These are phyloP conservation scores for Geotrichum phurueaensis DNA, from an alignment of 1,139 yeast genomes.

Conservation along the genomic window DNA sequence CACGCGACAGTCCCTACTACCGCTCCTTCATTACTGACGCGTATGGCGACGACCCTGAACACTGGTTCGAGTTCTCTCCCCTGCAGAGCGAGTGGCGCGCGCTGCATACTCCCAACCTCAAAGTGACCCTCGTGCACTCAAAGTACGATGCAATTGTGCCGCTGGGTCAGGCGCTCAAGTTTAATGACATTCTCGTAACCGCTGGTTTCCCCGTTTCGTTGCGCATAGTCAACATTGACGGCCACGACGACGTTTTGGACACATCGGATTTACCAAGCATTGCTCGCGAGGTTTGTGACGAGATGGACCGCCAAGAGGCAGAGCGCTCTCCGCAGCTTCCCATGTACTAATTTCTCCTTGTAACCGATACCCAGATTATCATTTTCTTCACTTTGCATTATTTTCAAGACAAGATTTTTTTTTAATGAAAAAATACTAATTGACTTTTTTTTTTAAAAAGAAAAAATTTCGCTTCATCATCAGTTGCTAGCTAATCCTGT, in stretches of 20 bases:
- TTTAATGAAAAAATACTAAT: too few relatives aligned
- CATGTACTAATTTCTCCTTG: background rate
- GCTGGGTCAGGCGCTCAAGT: constrained; percentile 19
- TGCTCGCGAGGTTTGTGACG: constrained; percentile 18
- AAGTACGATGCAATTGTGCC: constrained; percentile 22
- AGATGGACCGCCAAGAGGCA: constrained; percentile 18
- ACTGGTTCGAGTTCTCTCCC: constrained; percentile 27
- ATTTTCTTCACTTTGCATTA: background rate
- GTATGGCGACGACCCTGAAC: constrained; percentile 32
- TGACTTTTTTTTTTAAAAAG: too few relatives aligned
- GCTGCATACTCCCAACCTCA: constrained; percentile 14
- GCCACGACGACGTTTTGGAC: constrained; percentile 21
- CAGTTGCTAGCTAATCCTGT: too few relatives aligned
- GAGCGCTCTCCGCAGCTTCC: constrained; percentile 5
- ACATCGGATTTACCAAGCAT: constrained; percentile 21
- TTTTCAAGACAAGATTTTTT: background rate
- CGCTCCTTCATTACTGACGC: constrained; percentile 41
- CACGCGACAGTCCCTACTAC: constrained; percentile 44
- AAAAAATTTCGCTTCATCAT: background rate
- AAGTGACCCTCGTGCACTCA: constrained; percentile 22
- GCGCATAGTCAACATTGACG: constrained; percentile 19
- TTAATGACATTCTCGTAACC: constrained; percentile 18
- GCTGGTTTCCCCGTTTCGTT: constrained; percentile 20
- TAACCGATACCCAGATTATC: background rate
- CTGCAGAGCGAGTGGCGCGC: constrained; percentile 22